phyloP scores from a whole-genome alignment of 2,329 filamentous ascomycete genomes.

The Rutstroemia sp. region DNA sequence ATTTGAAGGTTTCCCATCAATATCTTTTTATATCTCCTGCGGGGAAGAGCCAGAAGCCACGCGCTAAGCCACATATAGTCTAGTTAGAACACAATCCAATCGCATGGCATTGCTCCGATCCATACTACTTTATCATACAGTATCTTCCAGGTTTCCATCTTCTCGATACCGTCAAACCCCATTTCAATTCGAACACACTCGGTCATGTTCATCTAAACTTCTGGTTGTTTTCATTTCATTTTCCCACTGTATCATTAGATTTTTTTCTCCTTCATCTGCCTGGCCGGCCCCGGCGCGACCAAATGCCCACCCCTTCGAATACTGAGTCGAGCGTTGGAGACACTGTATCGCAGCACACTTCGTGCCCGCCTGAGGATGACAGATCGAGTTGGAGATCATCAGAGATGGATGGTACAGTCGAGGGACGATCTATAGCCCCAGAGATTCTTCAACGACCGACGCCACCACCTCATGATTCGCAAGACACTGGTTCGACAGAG shows the following conservation, averaged over 20 bases:
- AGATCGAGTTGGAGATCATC: constrained; percentile 28
- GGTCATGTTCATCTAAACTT: constrained; percentile 23
- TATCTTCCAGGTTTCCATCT: constrained; percentile 8
- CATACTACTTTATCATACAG: constrained; percentile 12
- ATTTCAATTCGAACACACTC: constrained; percentile 16
- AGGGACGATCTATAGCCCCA: constrained; percentile 22
- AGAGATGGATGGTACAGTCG: constrained; percentile 28
- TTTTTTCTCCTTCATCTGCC: constrained; percentile 18
- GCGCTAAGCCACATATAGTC: neutral
- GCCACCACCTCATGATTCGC: constrained; percentile 23
- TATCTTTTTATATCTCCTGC: constrained; percentile 1
- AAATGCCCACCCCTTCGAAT: constrained; percentile 30
- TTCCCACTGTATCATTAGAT: constrained; percentile 27
- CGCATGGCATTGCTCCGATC: constrained; percentile 10
- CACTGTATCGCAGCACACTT: constrained; percentile 27
- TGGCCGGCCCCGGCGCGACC: constrained; percentile 27
- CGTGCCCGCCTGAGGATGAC: constrained; percentile 38
- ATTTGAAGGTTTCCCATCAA: too few species aligned
- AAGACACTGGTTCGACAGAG: constrained; percentile 23
- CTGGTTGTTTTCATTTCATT: constrained; percentile 15
- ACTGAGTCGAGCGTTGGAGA: constrained; percentile 20
- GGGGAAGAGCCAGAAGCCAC: neutral
- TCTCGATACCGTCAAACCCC: constrained; percentile 14
- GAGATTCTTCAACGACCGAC: constrained; percentile 26
- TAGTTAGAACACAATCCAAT: neutral